phyloP scores from a whole-genome alignment of 805 yeast genomes.

The Pichia manshurica region DNA sequence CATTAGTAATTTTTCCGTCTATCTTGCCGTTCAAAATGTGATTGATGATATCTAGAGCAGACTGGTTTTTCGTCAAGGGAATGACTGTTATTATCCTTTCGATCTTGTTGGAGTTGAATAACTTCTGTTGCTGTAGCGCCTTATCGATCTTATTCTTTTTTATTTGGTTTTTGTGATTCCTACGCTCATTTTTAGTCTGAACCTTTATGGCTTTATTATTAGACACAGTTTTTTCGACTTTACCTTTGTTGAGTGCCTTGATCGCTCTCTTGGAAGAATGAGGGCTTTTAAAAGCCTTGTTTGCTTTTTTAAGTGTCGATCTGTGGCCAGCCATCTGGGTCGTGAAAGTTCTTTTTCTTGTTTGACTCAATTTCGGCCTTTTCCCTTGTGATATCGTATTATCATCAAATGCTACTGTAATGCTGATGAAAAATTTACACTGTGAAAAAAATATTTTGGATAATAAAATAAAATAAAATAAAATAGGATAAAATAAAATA shows the following conservation, averaged over 20 bases:
- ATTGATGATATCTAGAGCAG: slow-evolving; percentile 48
- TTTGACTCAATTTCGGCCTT: not conserved
- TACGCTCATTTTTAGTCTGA: slow-evolving; percentile 56
- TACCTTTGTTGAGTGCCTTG: slow-evolving; percentile 78
- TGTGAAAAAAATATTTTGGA: not conserved
- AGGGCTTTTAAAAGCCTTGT: slow-evolving; percentile 85
- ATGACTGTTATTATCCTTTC: slow-evolving; percentile 79
- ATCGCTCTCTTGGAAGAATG: slow-evolving; percentile 86
- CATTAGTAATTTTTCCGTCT: slow-evolving; percentile 31
- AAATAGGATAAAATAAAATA: not conserved
- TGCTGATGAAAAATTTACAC: slow-evolving; percentile 1
- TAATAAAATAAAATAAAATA: not conserved
- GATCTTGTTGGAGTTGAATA: slow-evolving; percentile 65
- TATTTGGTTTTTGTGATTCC: slow-evolving; percentile 71
- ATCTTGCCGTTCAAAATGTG: slow-evolving; percentile 38
- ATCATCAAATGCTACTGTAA: not conserved
- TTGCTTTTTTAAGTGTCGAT: slow-evolving; percentile 73
- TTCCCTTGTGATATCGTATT: too few species aligned
- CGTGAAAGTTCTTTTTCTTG: not conserved
- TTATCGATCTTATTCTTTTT: slow-evolving; percentile 65
- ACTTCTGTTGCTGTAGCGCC: slow-evolving; percentile 50
- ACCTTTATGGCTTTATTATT: slow-evolving; percentile 35
- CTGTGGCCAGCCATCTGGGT: slow-evolving; percentile 73
- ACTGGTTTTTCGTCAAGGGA: slow-evolving; percentile 70
- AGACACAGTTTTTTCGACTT: slow-evolving; percentile 60